Base-by-base conservation (phyloP, 805 yeast genomes). In the Candida piceae region DNA sequence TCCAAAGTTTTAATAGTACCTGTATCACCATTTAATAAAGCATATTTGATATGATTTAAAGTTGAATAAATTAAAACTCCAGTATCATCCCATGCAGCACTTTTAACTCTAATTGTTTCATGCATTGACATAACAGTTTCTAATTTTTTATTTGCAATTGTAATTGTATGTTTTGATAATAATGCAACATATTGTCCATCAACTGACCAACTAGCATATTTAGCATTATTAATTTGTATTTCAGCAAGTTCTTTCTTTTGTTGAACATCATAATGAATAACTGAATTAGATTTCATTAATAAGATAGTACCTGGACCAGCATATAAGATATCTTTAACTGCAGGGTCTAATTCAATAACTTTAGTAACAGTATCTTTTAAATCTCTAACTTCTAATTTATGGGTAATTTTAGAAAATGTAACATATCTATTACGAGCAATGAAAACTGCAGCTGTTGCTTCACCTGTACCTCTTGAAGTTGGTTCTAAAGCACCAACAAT, bases 71-170 rank as follows among this genome's bases (percentile, higher is more conserved):
- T 72, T 59, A 93, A 73, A 22, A 94, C 95, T 36, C 90, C 90
- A 33, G 84, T 69, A 50, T 88, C 96, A 61, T 93, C 97, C 97
- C 97, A 93, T 15, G 95, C 86, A 32, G 96, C 97, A 66, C 94
- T 80, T 69, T 93, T 93, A 55, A 93, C 87, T 60, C 98, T 74
- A 50, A 93, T 93, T 4, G 97, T 90, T 69, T 93, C 99, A 59
- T 88, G 97, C 77, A 88, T 74, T 2, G 95, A 78, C 36, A 90
- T 79, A 28, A 88, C 69, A 39, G 78, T 64, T 57, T 86, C 88
- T 50, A 90, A 72, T 46, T 77, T 81, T 59, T 80, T 82, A 52
- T 78, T 80, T 20, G 89, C 95, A 52, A 93, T 79, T 11, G 95
- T 84, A 52, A 93, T 84, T 16, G 93, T 84, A 63, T 93, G 99